Evolutionary conservation across 2,329 filamentous ascomycete species (phyloP).

Genomic region (Penicillium glabrum): DNA sequence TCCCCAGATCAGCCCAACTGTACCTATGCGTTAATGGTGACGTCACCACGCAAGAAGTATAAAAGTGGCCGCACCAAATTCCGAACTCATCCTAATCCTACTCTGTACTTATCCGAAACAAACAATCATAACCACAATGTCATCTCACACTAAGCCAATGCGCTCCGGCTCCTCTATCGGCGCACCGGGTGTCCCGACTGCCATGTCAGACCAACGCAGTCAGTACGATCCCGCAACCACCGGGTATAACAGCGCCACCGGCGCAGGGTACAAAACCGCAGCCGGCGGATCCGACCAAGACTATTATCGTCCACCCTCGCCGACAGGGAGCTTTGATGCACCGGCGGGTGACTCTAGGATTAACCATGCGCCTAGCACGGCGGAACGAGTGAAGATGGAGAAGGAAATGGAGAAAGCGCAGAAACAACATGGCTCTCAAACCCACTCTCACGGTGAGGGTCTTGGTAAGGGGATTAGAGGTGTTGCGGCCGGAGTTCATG

Average conservation of each 20-base stretch:
- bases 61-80: background rate
- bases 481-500: conserved; percentile 35
- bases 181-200: conserved; percentile 23
- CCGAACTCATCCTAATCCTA: background rate
- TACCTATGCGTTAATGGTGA: conserved; percentile 17
- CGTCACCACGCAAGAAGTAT: conserved; percentile 14
- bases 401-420: conserved; percentile 2
- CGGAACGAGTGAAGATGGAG: conserved; percentile 11
- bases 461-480: conserved; percentile 28
- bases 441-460: conserved; percentile 3
- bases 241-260: conserved; percentile 29
- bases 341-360: conserved; percentile 11
- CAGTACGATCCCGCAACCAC: conserved; percentile 19
- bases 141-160: conserved; percentile 7
- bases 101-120: background rate
- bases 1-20: background rate
- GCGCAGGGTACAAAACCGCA: conserved; percentile 18
- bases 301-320: background rate
- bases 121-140: conserved; percentile 1
- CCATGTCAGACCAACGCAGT: conserved; percentile 13
- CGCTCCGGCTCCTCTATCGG: conserved; percentile 28
- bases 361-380: conserved; percentile 18
- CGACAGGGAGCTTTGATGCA: background rate
- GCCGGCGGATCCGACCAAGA: background rate
- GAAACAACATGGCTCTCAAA: background rate